phyloP scores from a whole-genome alignment of 495 filamentous ascomycete species.

The Aspergillus panamensis region DNA sequence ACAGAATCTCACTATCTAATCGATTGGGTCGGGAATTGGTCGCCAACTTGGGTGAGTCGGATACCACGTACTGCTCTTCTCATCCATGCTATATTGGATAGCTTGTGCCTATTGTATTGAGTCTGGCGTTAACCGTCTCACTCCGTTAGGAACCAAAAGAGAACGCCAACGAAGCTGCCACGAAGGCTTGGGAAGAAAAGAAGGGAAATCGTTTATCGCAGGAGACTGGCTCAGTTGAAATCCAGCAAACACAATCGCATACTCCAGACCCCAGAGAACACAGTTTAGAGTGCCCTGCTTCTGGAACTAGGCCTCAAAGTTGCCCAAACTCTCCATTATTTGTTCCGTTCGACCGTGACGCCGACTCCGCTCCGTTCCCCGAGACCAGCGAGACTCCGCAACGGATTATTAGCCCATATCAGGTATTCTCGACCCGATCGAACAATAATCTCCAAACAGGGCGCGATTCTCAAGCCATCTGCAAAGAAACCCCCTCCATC shows the following conservation, averaged over 20 bases:
- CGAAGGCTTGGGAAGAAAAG: slow-evolving; percentile 33
- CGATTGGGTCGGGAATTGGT: slow-evolving; percentile 40
- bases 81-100: neutral
- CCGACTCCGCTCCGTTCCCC: slow-evolving; percentile 9
- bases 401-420: neutral
- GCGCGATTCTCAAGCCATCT: neutral
- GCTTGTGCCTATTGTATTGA: no score
- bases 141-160: slow-evolving; percentile 38
- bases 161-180: slow-evolving; percentile 35
- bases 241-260: slow-evolving; percentile 2
- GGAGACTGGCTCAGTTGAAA: slow-evolving; percentile 1
- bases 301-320: neutral
- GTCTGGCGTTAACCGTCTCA: neutral
- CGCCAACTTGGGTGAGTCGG: slow-evolving; percentile 41
- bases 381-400: neutral
- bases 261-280: neutral
- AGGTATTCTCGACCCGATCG: neutral
- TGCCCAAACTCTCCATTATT: slow-evolving; percentile 20
- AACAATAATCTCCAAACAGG: neutral
- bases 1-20: slow-evolving; percentile 39
- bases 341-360: slow-evolving; percentile 14
- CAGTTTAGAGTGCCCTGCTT: slow-evolving; percentile 1
- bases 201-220: slow-evolving; percentile 10
- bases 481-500: neutral
- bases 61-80: no score